Evolutionary conservation across 2,329 filamentous ascomycete genomes (phyloP).

Genomic region (Neurospora sp.): DNA sequence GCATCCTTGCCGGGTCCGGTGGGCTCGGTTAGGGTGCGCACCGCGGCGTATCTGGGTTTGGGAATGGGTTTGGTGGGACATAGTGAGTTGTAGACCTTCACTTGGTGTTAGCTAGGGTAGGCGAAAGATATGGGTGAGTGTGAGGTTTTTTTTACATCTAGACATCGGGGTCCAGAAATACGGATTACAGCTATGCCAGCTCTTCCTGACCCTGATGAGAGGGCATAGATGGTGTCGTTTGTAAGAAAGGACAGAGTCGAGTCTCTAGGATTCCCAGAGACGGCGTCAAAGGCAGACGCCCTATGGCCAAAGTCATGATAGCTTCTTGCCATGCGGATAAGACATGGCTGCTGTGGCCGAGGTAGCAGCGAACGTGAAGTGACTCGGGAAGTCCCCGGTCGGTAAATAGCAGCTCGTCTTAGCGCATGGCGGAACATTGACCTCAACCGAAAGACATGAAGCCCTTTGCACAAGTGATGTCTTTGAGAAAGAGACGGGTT

Average conservation of each 20-base stretch:
- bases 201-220: constrained; percentile 77
- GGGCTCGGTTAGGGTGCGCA: constrained; percentile 63
- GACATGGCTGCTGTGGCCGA: not conserved
- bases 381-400: not conserved
- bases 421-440: constrained; percentile 22
- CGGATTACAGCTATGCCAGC: constrained; percentile 88
- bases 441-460: constrained; percentile 1
- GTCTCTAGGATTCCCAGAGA: not conserved
- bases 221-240: constrained; percentile 74
- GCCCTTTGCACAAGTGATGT: constrained; percentile 1
- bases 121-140: constrained; percentile 11
- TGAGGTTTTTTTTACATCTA: constrained; percentile 39
- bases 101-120: constrained; percentile 12
- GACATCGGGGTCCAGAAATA: constrained; percentile 70
- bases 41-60: constrained; percentile 49
- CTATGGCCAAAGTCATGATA: constrained; percentile 3
- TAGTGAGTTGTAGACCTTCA: constrained; percentile 39
- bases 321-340: constrained; percentile 1
- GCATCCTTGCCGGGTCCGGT: constrained; percentile 4
- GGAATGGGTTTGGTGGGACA: constrained; percentile 38
- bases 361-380: not conserved
- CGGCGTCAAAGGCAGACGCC: constrained; percentile 1
- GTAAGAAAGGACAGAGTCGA: constrained; percentile 3
- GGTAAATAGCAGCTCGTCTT: constrained; percentile 10
- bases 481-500: not conserved